A percentile compares a stretch with the other conserved stretches of the same genome.
Conservation (phyloP, 208 protist species). For the Histomonas meleagridis region DNA sequence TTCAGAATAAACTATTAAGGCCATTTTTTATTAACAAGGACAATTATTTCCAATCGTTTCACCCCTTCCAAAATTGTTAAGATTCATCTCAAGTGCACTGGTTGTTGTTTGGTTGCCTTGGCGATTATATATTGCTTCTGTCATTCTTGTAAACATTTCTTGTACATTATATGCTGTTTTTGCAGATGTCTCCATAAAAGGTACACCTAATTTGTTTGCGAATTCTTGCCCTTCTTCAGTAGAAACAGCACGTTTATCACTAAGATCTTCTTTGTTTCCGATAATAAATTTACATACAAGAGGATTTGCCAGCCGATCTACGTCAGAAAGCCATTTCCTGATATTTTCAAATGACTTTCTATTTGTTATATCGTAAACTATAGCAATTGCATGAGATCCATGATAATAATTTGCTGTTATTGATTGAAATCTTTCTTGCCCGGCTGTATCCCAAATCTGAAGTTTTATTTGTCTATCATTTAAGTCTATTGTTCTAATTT, state of each 20-base stretch:
- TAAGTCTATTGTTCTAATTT: constrained; percentile 53
- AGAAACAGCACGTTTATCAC: constrained; percentile 59
- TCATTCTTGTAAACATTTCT: constrained; percentile 84
- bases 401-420: constrained; percentile 79
- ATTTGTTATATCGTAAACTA: constrained; percentile 66
- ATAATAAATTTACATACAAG: constrained; percentile 94
- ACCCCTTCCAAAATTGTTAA: no score
- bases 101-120: no score
- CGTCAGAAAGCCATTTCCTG: constrained; percentile 72
- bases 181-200: constrained; percentile 93
- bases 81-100: no score
- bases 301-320: constrained; percentile 86
- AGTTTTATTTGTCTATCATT: constrained; percentile 46
- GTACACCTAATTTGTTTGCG: constrained; percentile 82
- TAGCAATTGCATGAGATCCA: constrained; percentile 86
- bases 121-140: not conserved
- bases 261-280: constrained; percentile 92
- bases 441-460: constrained; percentile 50
- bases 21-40: no score
- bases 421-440: constrained; percentile 73
- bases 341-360: constrained; percentile 44
- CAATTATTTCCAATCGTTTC: no score
- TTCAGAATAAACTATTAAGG: no score
- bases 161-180: constrained; percentile 94
- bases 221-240: constrained; percentile 46